Evolutionary conservation across 2,329 filamentous ascomycete species (phyloP).

Genomic region (Alternaria consortialis): DNA sequence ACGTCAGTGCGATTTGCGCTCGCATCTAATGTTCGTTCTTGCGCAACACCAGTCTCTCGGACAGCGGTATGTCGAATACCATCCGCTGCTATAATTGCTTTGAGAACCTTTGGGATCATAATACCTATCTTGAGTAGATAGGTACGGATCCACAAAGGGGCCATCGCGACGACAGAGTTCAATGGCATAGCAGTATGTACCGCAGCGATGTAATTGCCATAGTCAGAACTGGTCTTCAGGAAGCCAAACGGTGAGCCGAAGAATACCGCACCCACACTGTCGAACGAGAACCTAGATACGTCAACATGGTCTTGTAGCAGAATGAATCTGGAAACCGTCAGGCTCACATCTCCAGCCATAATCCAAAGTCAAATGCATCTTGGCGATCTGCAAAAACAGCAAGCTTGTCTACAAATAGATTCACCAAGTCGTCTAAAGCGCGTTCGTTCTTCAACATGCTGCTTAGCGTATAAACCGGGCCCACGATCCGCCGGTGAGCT

Average conservation of each 20-base stretch:
- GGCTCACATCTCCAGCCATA: too few species aligned
- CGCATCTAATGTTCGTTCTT: too few species aligned
- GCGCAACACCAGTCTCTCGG: too few species aligned
- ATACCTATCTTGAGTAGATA: neutral
- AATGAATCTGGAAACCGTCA: too few species aligned
- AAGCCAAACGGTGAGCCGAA: conserved; percentile 28
- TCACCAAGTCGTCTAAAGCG: neutral
- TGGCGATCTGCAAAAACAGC: too few species aligned
- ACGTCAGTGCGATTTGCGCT: too few species aligned
- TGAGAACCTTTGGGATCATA: neutral
- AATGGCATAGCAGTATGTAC: conserved; percentile 34
- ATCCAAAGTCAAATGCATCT: too few species aligned
- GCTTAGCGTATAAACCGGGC: conserved; percentile 22
- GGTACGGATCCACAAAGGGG: neutral
- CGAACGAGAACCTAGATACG: too few species aligned
- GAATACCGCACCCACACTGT: neutral
- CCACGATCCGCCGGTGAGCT: conserved; percentile 17
- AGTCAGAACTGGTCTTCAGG: conserved; percentile 24
- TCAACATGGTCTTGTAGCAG: too few species aligned
- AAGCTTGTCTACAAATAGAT: neutral
- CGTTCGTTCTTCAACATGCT: conserved; percentile 27
- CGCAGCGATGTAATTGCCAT: conserved; percentile 28
- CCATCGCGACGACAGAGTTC: neutral
- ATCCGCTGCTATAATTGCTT: neutral
- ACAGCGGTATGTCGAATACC: too few species aligned